A percentile compares a stretch with the other conserved stretches of the same genome.
phyloP scores from a whole-genome alignment of 768 basidiomycete species.

The Boletellus ananas region DNA sequence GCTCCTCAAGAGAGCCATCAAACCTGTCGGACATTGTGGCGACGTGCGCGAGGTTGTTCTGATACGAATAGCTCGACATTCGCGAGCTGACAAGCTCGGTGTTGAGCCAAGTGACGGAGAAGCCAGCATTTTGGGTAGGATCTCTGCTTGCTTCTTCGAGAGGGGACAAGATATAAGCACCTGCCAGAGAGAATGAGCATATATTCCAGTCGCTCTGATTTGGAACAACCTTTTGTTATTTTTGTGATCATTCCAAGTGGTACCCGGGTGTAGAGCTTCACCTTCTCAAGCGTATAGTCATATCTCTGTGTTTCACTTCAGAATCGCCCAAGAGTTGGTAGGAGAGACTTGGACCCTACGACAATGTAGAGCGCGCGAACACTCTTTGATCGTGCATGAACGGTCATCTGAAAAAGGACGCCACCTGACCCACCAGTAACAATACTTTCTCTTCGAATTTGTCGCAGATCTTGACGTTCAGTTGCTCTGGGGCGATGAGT shows the following conservation, averaged over 20 bases:
- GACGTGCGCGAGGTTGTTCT: constrained; percentile 52
- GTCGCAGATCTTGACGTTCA: constrained; percentile 67
- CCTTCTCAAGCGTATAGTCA: constrained; percentile 90
- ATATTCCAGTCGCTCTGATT: not conserved
- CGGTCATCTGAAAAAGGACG: not conserved
- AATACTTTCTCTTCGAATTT: constrained; percentile 94
- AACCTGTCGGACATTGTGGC: not conserved
- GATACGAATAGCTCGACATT: constrained; percentile 79
- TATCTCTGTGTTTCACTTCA: constrained; percentile 58
- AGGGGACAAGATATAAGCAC: constrained; percentile 93
- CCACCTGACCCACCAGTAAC: constrained; percentile 60
- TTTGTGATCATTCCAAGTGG: constrained; percentile 76
- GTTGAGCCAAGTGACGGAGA: constrained; percentile 76
- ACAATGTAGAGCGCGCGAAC: constrained; percentile 68
- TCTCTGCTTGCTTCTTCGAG: constrained; percentile 91
- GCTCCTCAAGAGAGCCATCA: not conserved
- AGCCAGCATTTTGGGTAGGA: constrained; percentile 83
- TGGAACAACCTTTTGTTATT: constrained; percentile 67
- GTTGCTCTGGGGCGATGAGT: constrained; percentile 75
- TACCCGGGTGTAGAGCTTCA: constrained; percentile 84
- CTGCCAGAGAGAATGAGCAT: constrained; percentile 36
- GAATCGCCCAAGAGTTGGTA: not conserved
- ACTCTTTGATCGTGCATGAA: constrained; percentile 24
- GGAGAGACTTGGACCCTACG: constrained; percentile 42
- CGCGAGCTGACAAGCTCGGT: constrained; percentile 65